Conservation (phyloP, 148 eudicot genomes). For the Vaccinium myrtillus region DNA sequence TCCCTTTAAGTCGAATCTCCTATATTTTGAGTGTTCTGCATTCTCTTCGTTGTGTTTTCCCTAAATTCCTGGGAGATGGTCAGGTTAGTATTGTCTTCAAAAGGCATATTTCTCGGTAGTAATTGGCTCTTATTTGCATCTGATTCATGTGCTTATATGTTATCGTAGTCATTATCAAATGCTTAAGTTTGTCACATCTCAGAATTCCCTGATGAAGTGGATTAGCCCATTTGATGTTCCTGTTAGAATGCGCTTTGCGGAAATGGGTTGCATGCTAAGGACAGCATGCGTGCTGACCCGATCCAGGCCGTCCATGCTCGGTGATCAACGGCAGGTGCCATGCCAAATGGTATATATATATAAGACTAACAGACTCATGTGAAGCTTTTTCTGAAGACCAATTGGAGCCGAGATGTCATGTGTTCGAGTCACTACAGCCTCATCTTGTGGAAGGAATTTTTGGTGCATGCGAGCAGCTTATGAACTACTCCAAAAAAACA, state of each 20-base stretch:
- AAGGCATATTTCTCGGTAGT: background rate
- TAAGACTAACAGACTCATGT: too few relatives aligned
- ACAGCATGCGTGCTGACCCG: too few relatives aligned
- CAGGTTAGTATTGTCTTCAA: background rate
- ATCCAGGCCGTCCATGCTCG: too few relatives aligned
- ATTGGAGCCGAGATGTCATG: too few relatives aligned
- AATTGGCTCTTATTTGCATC: background rate
- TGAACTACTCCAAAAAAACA: too few relatives aligned
- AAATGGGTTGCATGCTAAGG: too few relatives aligned
- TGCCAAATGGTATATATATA: too few relatives aligned
- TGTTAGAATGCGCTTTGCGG: constrained; percentile 83
- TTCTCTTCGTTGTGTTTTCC: background rate
- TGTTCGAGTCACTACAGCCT: too few relatives aligned
- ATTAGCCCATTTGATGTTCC: constrained; percentile 82
- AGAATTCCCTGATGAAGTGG: constrained; percentile 98
- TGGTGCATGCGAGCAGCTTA: too few relatives aligned
- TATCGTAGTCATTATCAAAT: background rate
- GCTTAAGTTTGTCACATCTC: constrained; percentile 17
- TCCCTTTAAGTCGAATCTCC: background rate
- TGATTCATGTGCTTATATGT: constrained; percentile 5
- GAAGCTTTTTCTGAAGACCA: too few relatives aligned
- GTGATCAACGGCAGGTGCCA: too few relatives aligned
- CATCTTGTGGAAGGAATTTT: too few relatives aligned
- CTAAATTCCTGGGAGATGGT: background rate
- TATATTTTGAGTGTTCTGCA: background rate